A percentile compares a stretch with the other conserved stretches of the same genome.
phyloP scores from a whole-genome alignment of 1,284 basidiomycete genomes.

The Puccinia coronata region DNA sequence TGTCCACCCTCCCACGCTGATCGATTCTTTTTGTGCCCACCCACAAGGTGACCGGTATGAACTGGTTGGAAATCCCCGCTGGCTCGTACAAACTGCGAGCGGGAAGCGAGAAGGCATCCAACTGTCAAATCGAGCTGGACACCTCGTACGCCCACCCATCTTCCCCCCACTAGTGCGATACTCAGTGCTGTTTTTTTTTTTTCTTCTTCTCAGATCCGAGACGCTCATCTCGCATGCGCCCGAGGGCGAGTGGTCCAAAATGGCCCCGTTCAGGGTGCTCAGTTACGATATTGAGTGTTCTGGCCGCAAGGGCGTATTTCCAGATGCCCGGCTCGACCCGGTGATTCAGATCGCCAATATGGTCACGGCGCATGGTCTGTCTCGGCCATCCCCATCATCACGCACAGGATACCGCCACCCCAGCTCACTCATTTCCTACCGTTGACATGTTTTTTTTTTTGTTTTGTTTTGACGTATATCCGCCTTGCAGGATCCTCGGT shows the following conservation, averaged over 20 bases:
- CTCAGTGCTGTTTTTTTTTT: background rate
- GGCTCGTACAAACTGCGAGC: conserved; percentile 72
- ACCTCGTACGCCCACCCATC: conserved; percentile 65
- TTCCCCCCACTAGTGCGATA: too few species aligned
- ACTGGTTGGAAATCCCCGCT: conserved; percentile 87
- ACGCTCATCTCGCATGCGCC: conserved; percentile 81
- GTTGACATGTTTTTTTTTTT: too few species aligned
- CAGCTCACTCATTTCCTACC: too few species aligned
- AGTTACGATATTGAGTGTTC: conserved; percentile 98
- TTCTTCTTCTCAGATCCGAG: conserved; percentile 66
- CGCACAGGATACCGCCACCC: too few species aligned
- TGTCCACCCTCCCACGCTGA: background rate
- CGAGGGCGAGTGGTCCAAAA: conserved; percentile 83
- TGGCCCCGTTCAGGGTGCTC: conserved; percentile 84
- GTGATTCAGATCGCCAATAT: conserved; percentile 97
- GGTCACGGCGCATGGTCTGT: conserved; percentile 86
- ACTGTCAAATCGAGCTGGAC: conserved; percentile 81
- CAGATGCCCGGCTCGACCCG: conserved; percentile 80
- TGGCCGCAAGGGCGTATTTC: conserved; percentile 90
- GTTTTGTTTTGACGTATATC: too few species aligned
- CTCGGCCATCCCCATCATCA: background rate
- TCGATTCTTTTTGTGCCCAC: too few species aligned
- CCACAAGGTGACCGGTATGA: conserved; percentile 87
- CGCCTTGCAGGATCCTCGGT: conserved; percentile 71
- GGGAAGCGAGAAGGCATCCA: conserved; percentile 68